Evolutionary conservation across 2,329 filamentous ascomycete species (phyloP), one percentile per base, ranked within the genome.

Genomic region (Stenocarpella maydis): DNA sequence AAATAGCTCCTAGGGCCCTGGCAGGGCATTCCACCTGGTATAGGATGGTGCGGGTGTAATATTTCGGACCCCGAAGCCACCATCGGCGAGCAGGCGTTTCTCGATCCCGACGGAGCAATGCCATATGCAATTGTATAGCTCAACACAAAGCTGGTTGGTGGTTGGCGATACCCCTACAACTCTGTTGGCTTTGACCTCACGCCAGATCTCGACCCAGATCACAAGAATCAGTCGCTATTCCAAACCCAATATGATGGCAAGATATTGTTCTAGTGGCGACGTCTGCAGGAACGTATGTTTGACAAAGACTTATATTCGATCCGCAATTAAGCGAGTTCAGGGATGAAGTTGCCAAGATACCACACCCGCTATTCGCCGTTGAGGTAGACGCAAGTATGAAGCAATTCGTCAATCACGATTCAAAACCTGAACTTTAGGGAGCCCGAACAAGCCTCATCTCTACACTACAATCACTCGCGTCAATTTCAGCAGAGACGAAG

Each of bases 221-320:
- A 74, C 1, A 76, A 77, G 12, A 85, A 87, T 61, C 69, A 78
- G 34, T 87, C 0, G 85, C 85, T 1, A 84, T 88, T 45, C 82
- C 58, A 86, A 87, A 70, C 78, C 81, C 0, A 47, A 81, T 0
- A 79, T 85, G 19, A 83, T 80, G 2, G 84, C 85, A 2, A 81
- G 85, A 3, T 88, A 84, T 84, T 88, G 87, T 70, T 85, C 85
- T 4, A 85, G 86, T 17, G 85, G 78, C 15, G 86, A 85, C 1
- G 77, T 88, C 17, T 87, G 87, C 73, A 81, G 85, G 1, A 86
- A 86, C 69, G 78, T 87, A 4, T 88, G 85, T 85, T 79, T 88
- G 19, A 81, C 82, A 43, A 86, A 83, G 68, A 81, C 82, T 14
- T 76, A 82, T 43, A 74, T 80, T 81, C 37, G 80, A 86, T 68